A percentile compares a stretch with the other conserved stretches of the same genome.
phyloP scores from a whole-genome alignment of 345 rosid genomes.

The Dimocarpus longan region DNA sequence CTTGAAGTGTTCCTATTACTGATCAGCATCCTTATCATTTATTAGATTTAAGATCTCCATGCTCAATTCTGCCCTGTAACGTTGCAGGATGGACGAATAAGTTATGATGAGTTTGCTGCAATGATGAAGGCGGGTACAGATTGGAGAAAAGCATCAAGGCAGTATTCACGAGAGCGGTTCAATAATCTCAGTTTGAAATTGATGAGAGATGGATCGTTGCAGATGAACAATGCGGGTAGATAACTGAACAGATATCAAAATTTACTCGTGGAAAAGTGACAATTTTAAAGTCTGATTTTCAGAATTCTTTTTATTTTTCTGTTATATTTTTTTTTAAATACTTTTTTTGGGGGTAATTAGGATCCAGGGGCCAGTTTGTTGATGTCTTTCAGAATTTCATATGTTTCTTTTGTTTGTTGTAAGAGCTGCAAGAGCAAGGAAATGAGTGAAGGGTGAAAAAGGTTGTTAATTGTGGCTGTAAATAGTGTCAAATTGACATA shows the following conservation, averaged over 20 bases:
- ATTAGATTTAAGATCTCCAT: neutral
- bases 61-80: neutral
- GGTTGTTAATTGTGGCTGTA: slow-evolving; percentile 30
- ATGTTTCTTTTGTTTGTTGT: slow-evolving; percentile 24
- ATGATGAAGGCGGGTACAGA: slow-evolving; percentile 99
- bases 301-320: slow-evolving; percentile 4
- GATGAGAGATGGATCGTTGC: slow-evolving; percentile 83
- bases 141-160: slow-evolving; percentile 98
- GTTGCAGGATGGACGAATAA: slow-evolving; percentile 85
- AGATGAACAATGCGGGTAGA: slow-evolving; percentile 32
- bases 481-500: slow-evolving; percentile 18
- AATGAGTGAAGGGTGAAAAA: slow-evolving; percentile 7
- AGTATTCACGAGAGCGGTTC: slow-evolving; percentile 89
- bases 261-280: slow-evolving; percentile 1
- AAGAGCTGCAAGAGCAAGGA: slow-evolving; percentile 10
- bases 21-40: neutral
- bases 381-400: slow-evolving; percentile 5
- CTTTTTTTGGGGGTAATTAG: slow-evolving; percentile 19
- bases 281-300: neutral
- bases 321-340: neutral
- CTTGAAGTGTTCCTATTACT: neutral
- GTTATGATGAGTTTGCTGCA: slow-evolving; percentile 78
- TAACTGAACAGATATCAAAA: slow-evolving; percentile 25
- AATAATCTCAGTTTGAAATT: slow-evolving; percentile 79
- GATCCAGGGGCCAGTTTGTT: slow-evolving; percentile 20